Evolutionary conservation across 176 grass and related monocot genomes (phyloP), one percentile per base, ranked within the genome.

Genomic region (Oryza punctata): DNA sequence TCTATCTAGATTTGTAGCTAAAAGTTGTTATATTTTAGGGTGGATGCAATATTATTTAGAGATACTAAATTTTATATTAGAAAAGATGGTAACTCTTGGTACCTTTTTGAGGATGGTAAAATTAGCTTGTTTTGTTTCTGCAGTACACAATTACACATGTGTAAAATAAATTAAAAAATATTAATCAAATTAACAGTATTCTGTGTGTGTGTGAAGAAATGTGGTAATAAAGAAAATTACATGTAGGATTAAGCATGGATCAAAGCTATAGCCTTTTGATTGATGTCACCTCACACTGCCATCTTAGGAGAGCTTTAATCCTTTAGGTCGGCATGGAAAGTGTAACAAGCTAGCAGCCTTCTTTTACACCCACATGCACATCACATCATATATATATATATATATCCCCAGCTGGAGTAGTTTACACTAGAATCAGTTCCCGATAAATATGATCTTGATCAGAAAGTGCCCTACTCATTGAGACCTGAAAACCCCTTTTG

Each of bases 291-390:
- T 69, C 71, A 49, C 70, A 68, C 63, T 89, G 76, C 67, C 69
- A 75, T 75, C 40, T 10, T 10, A 41, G 40, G 5, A 21, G 27
- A 23, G 40, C 82, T 85, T 89, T 80, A 61, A 3, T 72, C 29
- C 70, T 85, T 88, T 85, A 75, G 70, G 65, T 28, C 67, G 77
- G 72, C 70, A 76, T 32, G 28, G 45, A 89, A 89, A 89, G 70
- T 38, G 40, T 41, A 41, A 73, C 63, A 73, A 80, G 37, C 37
- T 38, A 38, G 40, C 40, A 41, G 59, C 12, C 15, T 73, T 82
- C 90, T 79, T 79, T 89, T 80, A 80, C 75, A 76, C 75, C 61
- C 80, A 80, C 87, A 79, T 78, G 66, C 78, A 85, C 50, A 45
- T 45, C 35, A 45, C 10, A 38, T 37, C 19, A 35, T 5, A 54